Percentiles rank a stretch among this genome's conserved stretches.
Conservation (phyloP, 805 yeast species). For the Saccharomycopsis guyanensis region DNA sequence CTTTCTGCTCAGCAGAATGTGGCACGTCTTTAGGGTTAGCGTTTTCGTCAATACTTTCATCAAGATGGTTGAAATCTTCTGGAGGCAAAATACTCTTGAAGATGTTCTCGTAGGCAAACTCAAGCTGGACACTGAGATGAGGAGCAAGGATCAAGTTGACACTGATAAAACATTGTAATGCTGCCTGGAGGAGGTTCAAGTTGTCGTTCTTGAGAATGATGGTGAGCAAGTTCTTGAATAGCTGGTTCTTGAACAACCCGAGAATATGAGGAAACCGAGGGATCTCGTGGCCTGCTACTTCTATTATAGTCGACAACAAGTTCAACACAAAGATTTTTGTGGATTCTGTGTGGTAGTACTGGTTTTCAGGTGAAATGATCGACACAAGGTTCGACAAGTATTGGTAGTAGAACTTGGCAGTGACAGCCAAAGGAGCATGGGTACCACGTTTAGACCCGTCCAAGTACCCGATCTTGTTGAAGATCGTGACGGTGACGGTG, state of each 20-base stretch:
- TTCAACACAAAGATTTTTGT: conserved; percentile 78
- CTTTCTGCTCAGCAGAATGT: conserved; percentile 1
- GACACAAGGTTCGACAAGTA: conserved; percentile 69
- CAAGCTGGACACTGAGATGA: conserved; percentile 71
- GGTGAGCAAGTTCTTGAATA: conserved; percentile 80
- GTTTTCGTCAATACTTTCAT: conserved; percentile 20
- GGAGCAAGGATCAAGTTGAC: conserved; percentile 59
- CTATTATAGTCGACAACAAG: conserved; percentile 70
- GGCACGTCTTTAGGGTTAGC: conserved; percentile 10
- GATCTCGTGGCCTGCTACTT: conserved; percentile 62
- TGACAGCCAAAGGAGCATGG: conserved; percentile 54
- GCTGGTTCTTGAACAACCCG: conserved; percentile 63
- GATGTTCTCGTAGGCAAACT: conserved; percentile 57
- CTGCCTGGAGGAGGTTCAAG: conserved; percentile 60
- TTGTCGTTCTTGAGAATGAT: conserved; percentile 70
- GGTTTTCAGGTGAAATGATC: conserved; percentile 74
- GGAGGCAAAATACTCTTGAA: conserved; percentile 49
- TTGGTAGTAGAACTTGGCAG: conserved; percentile 41
- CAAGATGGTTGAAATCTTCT: conserved; percentile 21
- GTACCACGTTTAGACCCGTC: conserved; percentile 37
- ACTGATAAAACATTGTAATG: conserved; percentile 69
- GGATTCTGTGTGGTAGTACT: conserved; percentile 77
- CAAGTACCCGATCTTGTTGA: conserved; percentile 50
- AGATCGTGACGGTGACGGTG: conserved; percentile 60
- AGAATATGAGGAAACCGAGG: conserved; percentile 42